Evolutionary conservation across 345 rosid genomes (phyloP), one percentile per base, ranked within the genome.

Genomic region (Erysimum cheiranthoides): DNA sequence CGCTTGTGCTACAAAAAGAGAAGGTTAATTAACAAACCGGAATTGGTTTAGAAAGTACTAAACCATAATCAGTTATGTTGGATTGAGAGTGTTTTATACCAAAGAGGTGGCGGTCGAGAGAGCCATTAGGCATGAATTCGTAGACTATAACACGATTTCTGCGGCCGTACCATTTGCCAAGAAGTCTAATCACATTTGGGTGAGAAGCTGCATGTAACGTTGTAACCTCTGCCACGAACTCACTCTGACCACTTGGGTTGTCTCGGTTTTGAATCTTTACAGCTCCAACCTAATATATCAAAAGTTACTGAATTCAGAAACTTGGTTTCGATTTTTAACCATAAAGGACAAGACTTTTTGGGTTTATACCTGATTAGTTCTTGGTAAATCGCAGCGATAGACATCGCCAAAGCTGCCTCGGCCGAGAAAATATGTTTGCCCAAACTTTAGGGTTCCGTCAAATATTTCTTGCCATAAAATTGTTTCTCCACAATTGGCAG

Each of bases 61-160:
- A 50, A 60, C 27, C 57, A 17, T 12, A 70, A 11, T 8, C 9
- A 31, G 45, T 62, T 35, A 4, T 6, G 47, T 17, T 38, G n/a
- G 28, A 40, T 67, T 53, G 27, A 12, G 11, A 21, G 17, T 49
- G 21, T 32, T 12, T 4, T 36, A 11, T 84, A 90, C 96, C 86
- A 62, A 79, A 85, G 49, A 92, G 75, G 79, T 85, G 87, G 38
- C 73, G 73, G 14, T 90, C 96, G 74, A 92, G 77, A 43, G 92
- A 83, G 42, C 92, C 92, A n/a, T 78, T 68, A 11, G 96, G 85
- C 92, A 92, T 90, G 75, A 83, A 87, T 42, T 92, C 92, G 42
- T 87, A 88, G 64, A 92, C 87, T 62, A 92, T 53, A 14, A 85
- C 82, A 76, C 92, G 81, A 53, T 84, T 90, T 5, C 81, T 82